Percentiles rank a stretch among this genome's conserved stretches.
Evolutionary conservation across 257 asterid genomes (phyloP).

Genomic region (Nicotiana benthamiana): DNA sequence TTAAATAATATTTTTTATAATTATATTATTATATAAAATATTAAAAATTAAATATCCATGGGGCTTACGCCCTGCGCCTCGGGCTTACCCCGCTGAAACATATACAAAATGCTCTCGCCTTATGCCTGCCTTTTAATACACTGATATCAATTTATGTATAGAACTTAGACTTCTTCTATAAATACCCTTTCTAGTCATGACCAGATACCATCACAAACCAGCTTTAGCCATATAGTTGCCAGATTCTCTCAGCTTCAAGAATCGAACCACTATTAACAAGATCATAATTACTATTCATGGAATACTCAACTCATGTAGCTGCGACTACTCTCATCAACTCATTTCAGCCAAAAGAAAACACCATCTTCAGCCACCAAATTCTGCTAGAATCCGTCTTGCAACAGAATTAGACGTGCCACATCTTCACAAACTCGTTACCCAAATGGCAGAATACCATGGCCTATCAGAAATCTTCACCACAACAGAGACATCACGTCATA

Average conservation of each 20-base stretch:
- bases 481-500: background rate
- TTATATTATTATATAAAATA: too few species aligned
- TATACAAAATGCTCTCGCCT: too few species aligned
- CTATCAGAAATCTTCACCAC: background rate
- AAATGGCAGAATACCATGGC: constrained; percentile 7
- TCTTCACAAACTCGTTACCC: background rate
- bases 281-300: too few species aligned
- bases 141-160: background rate
- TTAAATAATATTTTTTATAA: too few species aligned
- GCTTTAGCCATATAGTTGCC: background rate
- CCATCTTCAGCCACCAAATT: background rate
- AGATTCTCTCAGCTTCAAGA: background rate
- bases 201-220: background rate
- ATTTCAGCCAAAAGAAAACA: background rate
- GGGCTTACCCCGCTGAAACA: too few species aligned
- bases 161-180: background rate
- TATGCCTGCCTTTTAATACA: too few species aligned
- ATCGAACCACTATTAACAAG: background rate
- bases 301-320: background rate
- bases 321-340: background rate
- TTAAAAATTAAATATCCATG: too few species aligned
- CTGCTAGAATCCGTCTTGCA: background rate
- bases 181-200: background rate
- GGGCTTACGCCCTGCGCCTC: too few species aligned
- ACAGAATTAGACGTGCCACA: background rate